phyloP scores from a whole-genome alignment of 805 yeast species.

The Lipomyces sp. region DNA sequence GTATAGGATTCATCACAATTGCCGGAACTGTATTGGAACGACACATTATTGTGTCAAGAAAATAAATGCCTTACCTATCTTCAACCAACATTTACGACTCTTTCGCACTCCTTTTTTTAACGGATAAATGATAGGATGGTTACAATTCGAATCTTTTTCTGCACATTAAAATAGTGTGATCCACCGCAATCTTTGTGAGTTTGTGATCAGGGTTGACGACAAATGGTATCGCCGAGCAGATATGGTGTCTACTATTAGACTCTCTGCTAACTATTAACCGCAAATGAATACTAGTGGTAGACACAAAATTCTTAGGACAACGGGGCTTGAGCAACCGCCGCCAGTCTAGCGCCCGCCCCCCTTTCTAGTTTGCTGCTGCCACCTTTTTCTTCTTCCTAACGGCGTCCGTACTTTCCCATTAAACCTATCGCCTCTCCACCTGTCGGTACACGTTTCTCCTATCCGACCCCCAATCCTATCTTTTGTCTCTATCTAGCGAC shows the following conservation, averaged over 20 bases:
- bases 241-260: neutral
- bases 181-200: neutral
- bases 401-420: conserved; percentile 8
- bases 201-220: neutral
- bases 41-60: neutral
- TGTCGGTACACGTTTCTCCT: neutral
- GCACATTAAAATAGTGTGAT: neutral
- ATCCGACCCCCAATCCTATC: conserved; percentile 1
- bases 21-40: neutral
- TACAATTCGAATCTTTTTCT: neutral
- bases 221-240: neutral
- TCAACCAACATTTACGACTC: neutral
- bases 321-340: neutral
- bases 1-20: conserved; percentile 20
- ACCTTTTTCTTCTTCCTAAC: conserved; percentile 8
- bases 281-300: neutral
- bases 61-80: neutral
- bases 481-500: conserved; percentile 2
- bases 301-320: neutral
- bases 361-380: conserved; percentile 11
- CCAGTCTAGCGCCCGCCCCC: neutral
- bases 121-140: neutral
- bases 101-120: neutral
- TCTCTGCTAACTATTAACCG: too few relatives aligned
- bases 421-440: neutral